Percentiles rank a stretch among this genome's conserved stretches.
Evolutionary conservation across 495 filamentous ascomycete species (phyloP).

Genomic region (Usnea hakonensis): DNA sequence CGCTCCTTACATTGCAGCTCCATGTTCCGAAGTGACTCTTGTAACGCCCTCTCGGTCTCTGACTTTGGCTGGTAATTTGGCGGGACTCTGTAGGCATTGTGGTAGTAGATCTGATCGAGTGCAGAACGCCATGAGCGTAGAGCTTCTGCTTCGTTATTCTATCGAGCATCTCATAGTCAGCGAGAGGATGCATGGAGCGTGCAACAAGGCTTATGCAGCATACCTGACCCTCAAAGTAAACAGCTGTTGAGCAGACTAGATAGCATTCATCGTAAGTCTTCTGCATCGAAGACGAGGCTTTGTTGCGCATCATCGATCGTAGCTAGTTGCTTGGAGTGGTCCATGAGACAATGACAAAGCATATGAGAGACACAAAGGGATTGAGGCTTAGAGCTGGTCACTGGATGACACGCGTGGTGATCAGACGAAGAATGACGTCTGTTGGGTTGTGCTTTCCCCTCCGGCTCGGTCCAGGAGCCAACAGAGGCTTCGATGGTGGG

Average conservation of each 20-base stretch:
- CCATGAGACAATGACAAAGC: not conserved
- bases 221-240: conserved; percentile 91
- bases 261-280: conserved; percentile 98
- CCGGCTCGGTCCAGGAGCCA: not conserved
- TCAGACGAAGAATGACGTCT: conserved; percentile 10
- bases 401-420: conserved; percentile 7
- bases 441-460: not conserved
- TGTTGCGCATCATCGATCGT: conserved; percentile 68
- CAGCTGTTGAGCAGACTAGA: conserved; percentile 84
- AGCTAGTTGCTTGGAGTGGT: not conserved
- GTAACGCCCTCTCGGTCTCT: conserved; percentile 78
- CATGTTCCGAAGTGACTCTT: conserved; percentile 71
- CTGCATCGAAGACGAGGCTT: conserved; percentile 71
- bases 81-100: conserved; percentile 68
- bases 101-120: conserved; percentile 83
- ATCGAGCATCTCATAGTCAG: conserved; percentile 12
- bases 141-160: conserved; percentile 92
- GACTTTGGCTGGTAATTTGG: conserved; percentile 62
- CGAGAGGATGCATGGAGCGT: conserved; percentile 6
- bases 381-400: conserved; percentile 8
- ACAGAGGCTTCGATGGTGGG: not conserved
- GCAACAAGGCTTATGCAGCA: conserved; percentile 16
- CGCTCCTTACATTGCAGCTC: conserved; percentile 92
- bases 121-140: conserved; percentile 86
- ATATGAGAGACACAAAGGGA: not conserved